Evolutionary conservation across 129 eudicot species (phyloP).

Genomic region (Flaveria ramosissima): DNA sequence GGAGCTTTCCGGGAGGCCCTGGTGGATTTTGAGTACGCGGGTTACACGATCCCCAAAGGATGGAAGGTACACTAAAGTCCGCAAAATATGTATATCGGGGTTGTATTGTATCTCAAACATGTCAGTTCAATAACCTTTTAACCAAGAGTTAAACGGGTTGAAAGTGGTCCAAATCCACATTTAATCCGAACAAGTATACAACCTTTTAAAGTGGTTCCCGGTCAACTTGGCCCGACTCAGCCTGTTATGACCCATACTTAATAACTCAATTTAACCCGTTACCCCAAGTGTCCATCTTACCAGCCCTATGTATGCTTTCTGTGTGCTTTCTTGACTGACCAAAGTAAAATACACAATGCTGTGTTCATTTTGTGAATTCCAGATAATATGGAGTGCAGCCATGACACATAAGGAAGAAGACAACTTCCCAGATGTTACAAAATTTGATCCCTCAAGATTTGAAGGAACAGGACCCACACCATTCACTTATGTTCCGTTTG

Average conservation of each 20-base stretch:
- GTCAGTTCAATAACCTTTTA: background rate
- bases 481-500: conserved; percentile 47
- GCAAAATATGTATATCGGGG: background rate
- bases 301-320: background rate
- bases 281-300: background rate
- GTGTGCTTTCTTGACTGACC: background rate
- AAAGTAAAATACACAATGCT: background rate
- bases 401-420: conserved; percentile 35
- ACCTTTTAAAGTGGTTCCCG: too few relatives aligned
- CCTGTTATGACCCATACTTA: too few relatives aligned
- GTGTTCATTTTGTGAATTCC: background rate
- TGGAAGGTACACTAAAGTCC: conserved; percentile 41
- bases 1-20: conserved; percentile 58
- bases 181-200: too few relatives aligned
- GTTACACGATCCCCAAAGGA: conserved; percentile 61
- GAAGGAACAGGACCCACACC: conserved; percentile 52
- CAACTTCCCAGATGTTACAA: conserved; percentile 16
- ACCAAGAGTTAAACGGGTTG: conserved; percentile 5
- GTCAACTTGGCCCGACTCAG: too few relatives aligned
- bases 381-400: conserved; percentile 42
- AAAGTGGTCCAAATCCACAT: background rate
- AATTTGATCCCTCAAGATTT: conserved; percentile 55
- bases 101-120: background rate
- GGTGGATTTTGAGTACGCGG: conserved; percentile 48
- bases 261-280: background rate